Conservation (phyloP, 2,329 filamentous ascomycete genomes). For the Fusarium incarnatum region DNA sequence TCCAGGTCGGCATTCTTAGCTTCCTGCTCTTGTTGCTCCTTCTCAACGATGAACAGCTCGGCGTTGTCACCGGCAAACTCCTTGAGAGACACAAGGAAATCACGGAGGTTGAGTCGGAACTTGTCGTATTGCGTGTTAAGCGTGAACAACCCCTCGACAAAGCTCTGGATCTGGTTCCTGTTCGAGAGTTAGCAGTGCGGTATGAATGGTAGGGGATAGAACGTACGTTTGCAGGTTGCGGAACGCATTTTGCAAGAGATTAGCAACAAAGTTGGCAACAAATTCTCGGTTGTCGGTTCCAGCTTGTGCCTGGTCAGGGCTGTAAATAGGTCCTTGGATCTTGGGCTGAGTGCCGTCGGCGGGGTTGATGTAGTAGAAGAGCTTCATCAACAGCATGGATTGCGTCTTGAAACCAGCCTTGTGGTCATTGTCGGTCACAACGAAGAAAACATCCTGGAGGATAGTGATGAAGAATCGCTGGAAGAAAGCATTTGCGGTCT, state of each 20-base stretch:
- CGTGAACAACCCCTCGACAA: slow-evolving; percentile 90
- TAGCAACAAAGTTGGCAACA: slow-evolving; percentile 86
- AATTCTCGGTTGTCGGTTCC: slow-evolving; percentile 94
- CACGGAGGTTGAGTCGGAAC: slow-evolving; percentile 95
- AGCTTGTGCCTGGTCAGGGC: slow-evolving; percentile 80
- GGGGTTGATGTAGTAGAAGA: slow-evolving; percentile 94
- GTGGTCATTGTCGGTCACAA: slow-evolving; percentile 96
- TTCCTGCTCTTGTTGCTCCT: slow-evolving; percentile 89
- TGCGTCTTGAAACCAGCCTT: slow-evolving; percentile 99
- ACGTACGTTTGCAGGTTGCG: slow-evolving; percentile 90
- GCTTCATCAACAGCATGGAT: slow-evolving; percentile 89
- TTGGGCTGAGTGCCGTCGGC: slow-evolving; percentile 77
- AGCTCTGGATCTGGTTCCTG: slow-evolving; percentile 86
- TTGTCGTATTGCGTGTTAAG: slow-evolving; percentile 90
- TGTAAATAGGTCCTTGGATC: slow-evolving; percentile 92
- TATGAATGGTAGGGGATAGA: not conserved
- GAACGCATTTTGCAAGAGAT: slow-evolving; percentile 88
- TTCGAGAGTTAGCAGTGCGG: slow-evolving; percentile 50
- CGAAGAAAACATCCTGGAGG: slow-evolving; percentile 97
- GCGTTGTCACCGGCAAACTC: slow-evolving; percentile 97
- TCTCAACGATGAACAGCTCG: slow-evolving; percentile 92
- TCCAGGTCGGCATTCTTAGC: slow-evolving; percentile 90
- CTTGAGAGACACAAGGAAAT: slow-evolving; percentile 97
- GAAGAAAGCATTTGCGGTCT: slow-evolving; percentile 95
- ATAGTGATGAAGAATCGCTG: slow-evolving; percentile 97